A percentile compares a stretch with the other conserved stretches of the same genome.
Conservation (phyloP, 164 flowering plant genomes). For the Pachysandra terminalis region DNA sequence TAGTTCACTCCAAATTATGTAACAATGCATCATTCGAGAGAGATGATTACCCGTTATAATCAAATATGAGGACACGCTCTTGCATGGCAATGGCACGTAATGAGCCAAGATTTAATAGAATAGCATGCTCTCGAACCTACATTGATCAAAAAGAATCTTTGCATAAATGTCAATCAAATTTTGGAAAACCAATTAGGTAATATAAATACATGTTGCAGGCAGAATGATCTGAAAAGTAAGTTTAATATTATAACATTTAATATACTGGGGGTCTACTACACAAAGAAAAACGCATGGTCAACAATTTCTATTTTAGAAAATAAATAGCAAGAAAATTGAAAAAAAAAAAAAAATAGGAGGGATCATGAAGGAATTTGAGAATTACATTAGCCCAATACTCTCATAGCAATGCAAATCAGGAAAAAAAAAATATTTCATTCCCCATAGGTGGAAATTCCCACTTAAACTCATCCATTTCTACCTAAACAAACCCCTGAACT, state of each 20-base stretch:
- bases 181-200: neutral
- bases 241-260: neutral
- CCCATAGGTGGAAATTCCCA: no score
- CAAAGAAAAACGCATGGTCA: neutral
- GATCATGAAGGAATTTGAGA: no score
- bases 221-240: neutral
- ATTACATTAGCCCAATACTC: no score
- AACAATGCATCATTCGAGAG: neutral
- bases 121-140: conserved; percentile 93
- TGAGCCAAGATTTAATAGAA: conserved; percentile 84
- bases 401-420: no score
- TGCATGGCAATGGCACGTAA: conserved; percentile 88
- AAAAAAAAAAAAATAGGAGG: no score
- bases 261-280: neutral
- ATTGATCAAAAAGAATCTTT: conserved; percentile 5
- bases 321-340: no score
- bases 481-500: no score
- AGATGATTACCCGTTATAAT: conserved; percentile 65
- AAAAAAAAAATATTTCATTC: no score
- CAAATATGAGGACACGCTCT: conserved; percentile 79
- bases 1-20: conserved; percentile 3
- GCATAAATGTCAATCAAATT: neutral
- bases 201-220: neutral
- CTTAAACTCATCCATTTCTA: no score
- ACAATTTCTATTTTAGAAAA: neutral